These are phyloP conservation scores for Hyaloperonospora brassicae DNA, from an alignment of 352 stramenopile genomes.

Conservation along the genomic window DNA sequence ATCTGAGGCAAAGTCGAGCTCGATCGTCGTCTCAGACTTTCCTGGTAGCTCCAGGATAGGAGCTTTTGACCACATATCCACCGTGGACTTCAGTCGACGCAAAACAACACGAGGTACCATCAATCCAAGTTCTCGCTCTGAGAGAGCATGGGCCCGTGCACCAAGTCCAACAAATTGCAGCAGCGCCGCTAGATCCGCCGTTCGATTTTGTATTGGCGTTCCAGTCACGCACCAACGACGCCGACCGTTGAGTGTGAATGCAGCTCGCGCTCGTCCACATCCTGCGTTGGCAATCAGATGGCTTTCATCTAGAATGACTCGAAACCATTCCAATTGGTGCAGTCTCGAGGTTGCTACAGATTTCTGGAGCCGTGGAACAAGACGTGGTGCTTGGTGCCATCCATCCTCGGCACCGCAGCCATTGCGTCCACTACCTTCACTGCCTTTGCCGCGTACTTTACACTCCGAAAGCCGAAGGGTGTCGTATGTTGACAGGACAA, in stretches of 20 bases:
- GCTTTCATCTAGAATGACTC: constrained; percentile 85
- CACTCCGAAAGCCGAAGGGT: constrained; percentile 67
- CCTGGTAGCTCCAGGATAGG: constrained; percentile 51
- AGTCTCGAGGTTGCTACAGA: constrained; percentile 50
- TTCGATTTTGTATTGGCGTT: constrained; percentile 86
- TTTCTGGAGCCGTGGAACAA: constrained; percentile 23
- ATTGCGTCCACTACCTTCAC: constrained; percentile 13
- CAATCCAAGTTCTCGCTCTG: constrained; percentile 56
- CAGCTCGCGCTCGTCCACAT: constrained; percentile 50
- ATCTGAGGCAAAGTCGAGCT: constrained; percentile 58
- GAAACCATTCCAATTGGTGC: constrained; percentile 73
- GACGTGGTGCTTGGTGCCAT: constrained; percentile 27
- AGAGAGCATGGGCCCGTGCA: constrained; percentile 40
- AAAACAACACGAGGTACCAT: constrained; percentile 79
- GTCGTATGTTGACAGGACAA: constrained; percentile 78
- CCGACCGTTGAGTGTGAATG: constrained; percentile 57
- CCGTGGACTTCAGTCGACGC: constrained; percentile 71
- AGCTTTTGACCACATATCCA: constrained; percentile 37
- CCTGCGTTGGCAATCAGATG: constrained; percentile 85
- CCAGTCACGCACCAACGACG: constrained; percentile 85
- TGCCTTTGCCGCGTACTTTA: constrained; percentile 36
- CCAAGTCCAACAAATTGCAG: constrained; percentile 79
- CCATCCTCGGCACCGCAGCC: constrained; percentile 8
- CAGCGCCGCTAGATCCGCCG: constrained; percentile 79
- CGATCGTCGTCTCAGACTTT: constrained; percentile 52